Base-by-base conservation (phyloP, 768 basidiomycete species). In the Pleurotus tuoliensis region DNA sequence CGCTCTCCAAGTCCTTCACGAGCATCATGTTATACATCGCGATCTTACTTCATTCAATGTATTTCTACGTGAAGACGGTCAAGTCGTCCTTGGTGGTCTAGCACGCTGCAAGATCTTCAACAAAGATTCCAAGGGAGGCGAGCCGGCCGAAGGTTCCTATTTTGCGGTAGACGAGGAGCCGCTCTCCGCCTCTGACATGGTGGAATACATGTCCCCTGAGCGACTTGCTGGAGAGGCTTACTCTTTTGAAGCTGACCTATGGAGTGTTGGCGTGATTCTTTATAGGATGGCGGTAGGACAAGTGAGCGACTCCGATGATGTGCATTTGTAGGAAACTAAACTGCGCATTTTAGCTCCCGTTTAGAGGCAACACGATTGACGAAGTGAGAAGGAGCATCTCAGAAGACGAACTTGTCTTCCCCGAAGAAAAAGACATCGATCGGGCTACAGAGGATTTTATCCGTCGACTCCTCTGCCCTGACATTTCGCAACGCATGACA, bases 151-250 rank as follows among this genome's bases (percentile, higher is more conserved):
- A 40, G 13, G 3, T 5, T 47, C n/a, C 22, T 15, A 25, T 20
- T 15, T 8, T 15, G 43, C 24, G 11, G 4, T n/a, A 3, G 51
- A 41, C 4, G 34, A 16, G 24, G 15, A 18, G 12, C 37, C 51
- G 8, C 37, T 41, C 39, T n/a, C 39, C 13, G 39, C 34, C 12
- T 41, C 38, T 11, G 39, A 39, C 8, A 39, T n/a, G 25, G 8
- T 53, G 37, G 51, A 53, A 24, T 53, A 40, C n/a, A 40, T 53
- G 37, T 53, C 51, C 18, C 51, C 51, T 25, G 51, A 53, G 51
- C n/a, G 51, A 15, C 22, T 53, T n/a, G 16, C n/a, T 41, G 37
- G 15, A 12, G 12, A 53, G 8, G 7, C 11, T n/a, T 53, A 53
- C 20, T 53, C 51, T 12, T 53, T 53, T 24, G 51, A 53, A 24